These are phyloP conservation scores for Lasiodiplodia hormozganensis DNA, from an alignment of 2,329 filamentous ascomycete genomes.

Conservation along the genomic window DNA sequence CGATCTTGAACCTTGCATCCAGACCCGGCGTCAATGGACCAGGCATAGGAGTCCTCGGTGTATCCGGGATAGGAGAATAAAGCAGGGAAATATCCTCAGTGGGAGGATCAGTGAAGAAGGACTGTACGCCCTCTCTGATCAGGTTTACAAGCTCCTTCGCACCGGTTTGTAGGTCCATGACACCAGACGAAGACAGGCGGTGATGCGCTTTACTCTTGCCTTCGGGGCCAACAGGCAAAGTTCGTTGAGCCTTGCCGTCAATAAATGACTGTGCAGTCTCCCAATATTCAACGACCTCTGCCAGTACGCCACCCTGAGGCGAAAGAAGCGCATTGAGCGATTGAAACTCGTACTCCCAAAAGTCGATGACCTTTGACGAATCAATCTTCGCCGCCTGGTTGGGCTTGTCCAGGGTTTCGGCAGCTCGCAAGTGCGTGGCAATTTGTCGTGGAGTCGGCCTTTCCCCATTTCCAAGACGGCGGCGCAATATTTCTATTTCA, in stretches of 20 bases:
- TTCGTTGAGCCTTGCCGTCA: constrained; percentile 80
- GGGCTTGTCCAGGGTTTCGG: constrained; percentile 58
- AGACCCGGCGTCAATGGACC: constrained; percentile 66
- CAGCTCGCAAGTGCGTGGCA: constrained; percentile 76
- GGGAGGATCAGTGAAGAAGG: constrained; percentile 86
- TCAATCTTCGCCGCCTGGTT: constrained; percentile 69
- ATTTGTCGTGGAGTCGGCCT: constrained; percentile 72
- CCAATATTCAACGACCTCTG: constrained; percentile 93
- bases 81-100: constrained; percentile 89
- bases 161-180: constrained; percentile 76
- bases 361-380: constrained; percentile 78
- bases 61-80: constrained; percentile 78
- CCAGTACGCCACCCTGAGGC: constrained; percentile 76
- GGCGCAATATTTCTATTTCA: constrained; percentile 88
- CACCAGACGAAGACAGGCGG: constrained; percentile 73
- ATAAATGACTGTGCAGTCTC: constrained; percentile 90
- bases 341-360: constrained; percentile 87
- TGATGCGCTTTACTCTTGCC: constrained; percentile 84
- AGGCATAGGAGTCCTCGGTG: constrained; percentile 64
- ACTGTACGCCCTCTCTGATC: constrained; percentile 78
- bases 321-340: constrained; percentile 80
- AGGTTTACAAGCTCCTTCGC: constrained; percentile 82
- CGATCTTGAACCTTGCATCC: constrained; percentile 80
- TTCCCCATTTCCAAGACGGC: constrained; percentile 76
- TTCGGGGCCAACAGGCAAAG: constrained; percentile 80